Evolutionary conservation across 2,329 filamentous ascomycete genomes (phyloP).

Genomic region (Biscogniauxia marginata): DNA sequence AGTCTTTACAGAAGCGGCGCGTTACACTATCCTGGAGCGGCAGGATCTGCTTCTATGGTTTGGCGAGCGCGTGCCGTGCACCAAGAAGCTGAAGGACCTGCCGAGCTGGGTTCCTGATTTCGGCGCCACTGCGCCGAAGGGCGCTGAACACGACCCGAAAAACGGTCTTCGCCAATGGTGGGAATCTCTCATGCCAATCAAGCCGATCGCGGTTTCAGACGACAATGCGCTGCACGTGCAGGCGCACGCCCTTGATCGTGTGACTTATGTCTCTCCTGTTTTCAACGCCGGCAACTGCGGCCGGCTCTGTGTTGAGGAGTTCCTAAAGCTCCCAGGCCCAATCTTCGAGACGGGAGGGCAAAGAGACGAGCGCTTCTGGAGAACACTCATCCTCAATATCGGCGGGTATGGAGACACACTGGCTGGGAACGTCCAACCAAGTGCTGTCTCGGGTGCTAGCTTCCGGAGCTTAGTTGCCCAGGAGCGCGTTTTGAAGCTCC

Average conservation of each 20-base stretch:
- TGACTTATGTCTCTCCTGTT: slow-evolving; percentile 20
- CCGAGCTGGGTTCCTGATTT: slow-evolving; percentile 28
- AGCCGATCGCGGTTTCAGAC: slow-evolving; percentile 14
- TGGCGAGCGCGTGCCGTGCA: slow-evolving; percentile 18
- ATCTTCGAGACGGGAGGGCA: slow-evolving; percentile 3
- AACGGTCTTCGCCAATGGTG: slow-evolving; percentile 19
- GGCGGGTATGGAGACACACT: slow-evolving; percentile 1
- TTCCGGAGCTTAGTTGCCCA: slow-evolving; percentile 21
- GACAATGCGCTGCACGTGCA: slow-evolving; percentile 16
- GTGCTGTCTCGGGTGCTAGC: background rate
- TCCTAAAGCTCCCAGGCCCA: slow-evolving; percentile 7
- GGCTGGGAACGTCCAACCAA: background rate
- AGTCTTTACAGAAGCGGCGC: slow-evolving; percentile 22
- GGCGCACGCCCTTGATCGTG: slow-evolving; percentile 18
- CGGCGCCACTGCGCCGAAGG: slow-evolving; percentile 2
- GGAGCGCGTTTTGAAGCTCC: slow-evolving; percentile 14
- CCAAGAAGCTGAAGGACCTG: slow-evolving; percentile 13
- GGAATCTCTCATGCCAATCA: slow-evolving; percentile 11
- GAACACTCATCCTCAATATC: slow-evolving; percentile 19
- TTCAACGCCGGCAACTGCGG: slow-evolving; percentile 21
- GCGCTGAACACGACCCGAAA: slow-evolving; percentile 1
- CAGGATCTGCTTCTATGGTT: slow-evolving; percentile 23
- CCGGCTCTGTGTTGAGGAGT: slow-evolving; percentile 18
- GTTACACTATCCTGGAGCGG: slow-evolving; percentile 22
- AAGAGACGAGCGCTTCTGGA: slow-evolving; percentile 19